Base-by-base conservation (phyloP, 176 grass and related monocot genomes). In the Oryza longistaminata region DNA sequence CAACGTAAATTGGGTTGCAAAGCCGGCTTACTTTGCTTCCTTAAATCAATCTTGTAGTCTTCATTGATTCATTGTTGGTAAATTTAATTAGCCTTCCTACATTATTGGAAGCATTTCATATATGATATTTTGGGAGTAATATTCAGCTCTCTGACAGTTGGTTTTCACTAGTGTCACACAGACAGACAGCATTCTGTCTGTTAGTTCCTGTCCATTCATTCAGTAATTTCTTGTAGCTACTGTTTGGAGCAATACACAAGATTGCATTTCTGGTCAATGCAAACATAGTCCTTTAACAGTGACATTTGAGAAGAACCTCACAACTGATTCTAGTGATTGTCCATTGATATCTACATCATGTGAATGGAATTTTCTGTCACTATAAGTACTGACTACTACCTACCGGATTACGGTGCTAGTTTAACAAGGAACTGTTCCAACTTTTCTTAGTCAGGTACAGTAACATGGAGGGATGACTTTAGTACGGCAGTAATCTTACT, bases 251-350 rank as follows among this genome's bases (percentile, higher is more conserved):
- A 78, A 55, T 19, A 68, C 68, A 27, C 29, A 49, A 40, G 44
- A 11, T 82, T 21, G 24, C 45, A 27, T 68, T 78, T 86, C 35
- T 66, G 46, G 69, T 74, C 64, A 68, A 76, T 73, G 66, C 33
- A 61, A 68, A 69, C 74, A 90, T 44, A 68, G 40, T 37, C 46
- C 45, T 29, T 80, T 75, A 62, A 83, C 39, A 58, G 2, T 83
- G 75, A 77, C 72, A 49, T 77, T 66, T 78, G 78, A 82, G 52
- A 81, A 66, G 42, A 77, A 77, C 88, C 43, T 60, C 66, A 34
- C 53, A 90, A 44, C 88, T 58, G 66, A 76, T 64, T n/a, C 21
- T 53, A 33, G 37, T 89, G 53, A 52, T 70, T 31, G 24, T 68
- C 52, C 33, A 22, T 35, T 21, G 70, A 65, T 66, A 21, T 25